Evolutionary conservation across 192 early-diverging fungal species (phyloP).

Genomic region (Backusella australiensis): DNA sequence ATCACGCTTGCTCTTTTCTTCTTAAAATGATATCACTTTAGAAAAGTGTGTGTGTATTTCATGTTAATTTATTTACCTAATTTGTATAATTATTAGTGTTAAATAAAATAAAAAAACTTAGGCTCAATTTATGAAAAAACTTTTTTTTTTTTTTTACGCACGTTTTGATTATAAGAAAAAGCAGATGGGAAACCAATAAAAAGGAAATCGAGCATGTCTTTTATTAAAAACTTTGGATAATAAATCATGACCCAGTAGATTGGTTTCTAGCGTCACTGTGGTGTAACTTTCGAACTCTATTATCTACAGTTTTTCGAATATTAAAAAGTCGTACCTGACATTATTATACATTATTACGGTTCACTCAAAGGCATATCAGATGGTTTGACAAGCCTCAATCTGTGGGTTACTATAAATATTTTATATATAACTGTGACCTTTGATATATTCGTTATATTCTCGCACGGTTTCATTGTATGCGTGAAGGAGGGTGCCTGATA

Average conservation of each 20-base stretch:
- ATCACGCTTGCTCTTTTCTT: not conserved
- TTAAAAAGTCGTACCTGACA: not conserved
- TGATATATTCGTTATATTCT: not conserved
- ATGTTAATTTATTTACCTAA: not conserved
- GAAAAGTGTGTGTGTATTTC: not conserved
- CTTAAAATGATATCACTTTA: not conserved
- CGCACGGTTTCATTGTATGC: not conserved
- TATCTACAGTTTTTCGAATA: not conserved
- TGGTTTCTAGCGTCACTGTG: not conserved
- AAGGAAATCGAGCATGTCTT: constrained; percentile 5
- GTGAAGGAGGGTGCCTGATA: not conserved
- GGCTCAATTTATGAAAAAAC: not conserved
- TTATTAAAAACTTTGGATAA: not conserved
- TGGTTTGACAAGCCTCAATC: not conserved
- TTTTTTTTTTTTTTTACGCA: too few relatives aligned
- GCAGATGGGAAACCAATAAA: not conserved
- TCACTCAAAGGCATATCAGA: not conserved
- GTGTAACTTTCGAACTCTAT: not conserved
- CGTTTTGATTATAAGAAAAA: not conserved
- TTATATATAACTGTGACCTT: not conserved
- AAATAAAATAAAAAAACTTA: not conserved
- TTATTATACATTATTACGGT: not conserved
- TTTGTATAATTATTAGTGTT: not conserved
- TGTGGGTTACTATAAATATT: not conserved
- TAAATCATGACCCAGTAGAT: not conserved